Base-by-base conservation (phyloP, 2,329 filamentous ascomycete species). In the Aspergillus pseudonomiae region DNA sequence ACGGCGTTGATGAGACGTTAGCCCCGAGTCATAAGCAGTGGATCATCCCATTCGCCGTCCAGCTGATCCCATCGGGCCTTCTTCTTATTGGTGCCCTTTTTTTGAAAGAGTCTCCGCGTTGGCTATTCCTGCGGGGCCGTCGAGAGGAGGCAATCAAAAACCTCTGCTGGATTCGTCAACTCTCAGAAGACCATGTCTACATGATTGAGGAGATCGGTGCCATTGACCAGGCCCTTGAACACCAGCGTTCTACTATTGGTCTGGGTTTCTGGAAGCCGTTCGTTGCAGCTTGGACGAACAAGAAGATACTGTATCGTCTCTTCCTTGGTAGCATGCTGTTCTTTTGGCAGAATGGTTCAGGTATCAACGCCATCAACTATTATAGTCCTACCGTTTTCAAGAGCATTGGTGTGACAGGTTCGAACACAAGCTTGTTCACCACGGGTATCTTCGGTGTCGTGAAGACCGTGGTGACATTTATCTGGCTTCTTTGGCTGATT, bases 311-410 rank as follows among this genome's bases (percentile, higher is more conserved):
- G 68, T 92, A 88, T 82, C 86, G 91, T 48, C 88, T 94, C 78
- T 86, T 92, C 74, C 83, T 94, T 12, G 91, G 91, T 54, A 85
- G 86, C 61, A 85, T 91, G 71, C 83, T 94, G 24, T 94, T 94
- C 82, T 80, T 94, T 59, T 93, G 88, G 84, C 91, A 94, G 77
- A 94, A 94, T 70, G 89, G 89, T 57, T 84, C 81, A 3, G 91
- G 91, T 2, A 93, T 93, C 80, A 93, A 93, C 69, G 90, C 90
- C 24, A 89, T 91, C 80, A 93, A 92, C 80, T 93, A 92, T 79
- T 92, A 90, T 77, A 84, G 81, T 1, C 89, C 90, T 0, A 89
- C 86, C 0, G 85, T 92, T 11, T 92, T 93, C 82, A 84, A 84
- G 64, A 85, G 83, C 14, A 85, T 91, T 46, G 89, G 89, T 16